Conservation (phyloP, 192 early-diverging fungal species). For the Pilobolus umbonatus region DNA sequence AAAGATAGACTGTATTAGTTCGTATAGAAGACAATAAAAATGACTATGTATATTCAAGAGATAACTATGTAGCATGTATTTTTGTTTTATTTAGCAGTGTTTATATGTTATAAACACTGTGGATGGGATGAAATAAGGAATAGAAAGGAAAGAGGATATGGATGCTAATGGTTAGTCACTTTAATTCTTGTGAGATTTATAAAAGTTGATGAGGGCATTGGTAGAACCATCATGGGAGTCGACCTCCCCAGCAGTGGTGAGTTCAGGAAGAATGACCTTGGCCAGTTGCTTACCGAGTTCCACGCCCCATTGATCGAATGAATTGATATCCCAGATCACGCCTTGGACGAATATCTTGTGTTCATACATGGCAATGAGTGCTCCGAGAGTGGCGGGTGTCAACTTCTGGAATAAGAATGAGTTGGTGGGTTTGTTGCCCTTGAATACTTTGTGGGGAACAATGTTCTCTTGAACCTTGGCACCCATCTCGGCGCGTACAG, state of each 20-base stretch:
- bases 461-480: conserved; percentile 60
- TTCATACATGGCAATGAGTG: conserved; percentile 96
- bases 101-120: not conserved
- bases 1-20: not conserved
- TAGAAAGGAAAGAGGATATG: not conserved
- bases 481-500: conserved; percentile 79
- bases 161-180: not conserved
- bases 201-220: conserved; percentile 96
- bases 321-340: conserved; percentile 97
- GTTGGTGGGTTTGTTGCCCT: conserved; percentile 97
- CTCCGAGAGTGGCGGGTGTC: conserved; percentile 84
- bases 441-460: conserved; percentile 95
- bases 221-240: conserved; percentile 86
- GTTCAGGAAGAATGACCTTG: conserved; percentile 92
- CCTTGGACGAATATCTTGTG: conserved; percentile 99
- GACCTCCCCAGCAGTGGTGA: conserved; percentile 56
- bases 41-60: not conserved
- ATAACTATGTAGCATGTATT: not conserved
- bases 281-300: conserved; percentile 99
- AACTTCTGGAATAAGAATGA: conserved; percentile 92
- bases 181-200: conserved; percentile 53
- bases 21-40: not conserved
- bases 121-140: not conserved
- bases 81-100: not conserved
- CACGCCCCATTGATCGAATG: conserved; percentile 94